Evolutionary conservation across 1,284 basidiomycete species (phyloP).

Genomic region (Ganoderma leucocontextum): DNA sequence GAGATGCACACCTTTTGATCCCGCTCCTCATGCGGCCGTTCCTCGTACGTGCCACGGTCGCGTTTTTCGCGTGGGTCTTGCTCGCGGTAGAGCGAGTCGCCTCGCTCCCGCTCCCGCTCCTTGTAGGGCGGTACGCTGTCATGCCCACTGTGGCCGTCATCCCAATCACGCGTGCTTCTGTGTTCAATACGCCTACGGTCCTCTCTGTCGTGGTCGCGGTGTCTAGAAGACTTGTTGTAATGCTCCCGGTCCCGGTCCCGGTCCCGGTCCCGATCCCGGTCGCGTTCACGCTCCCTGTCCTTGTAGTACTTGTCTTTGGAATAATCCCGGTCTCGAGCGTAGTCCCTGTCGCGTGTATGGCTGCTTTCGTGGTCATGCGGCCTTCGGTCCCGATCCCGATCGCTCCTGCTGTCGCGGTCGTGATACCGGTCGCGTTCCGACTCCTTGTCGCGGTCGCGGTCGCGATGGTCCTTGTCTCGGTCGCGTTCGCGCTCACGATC

Average conservation of each 20-base stretch:
- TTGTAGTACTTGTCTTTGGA: constrained; percentile 47
- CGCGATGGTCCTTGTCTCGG: constrained; percentile 47
- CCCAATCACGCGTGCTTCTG: constrained; percentile 45
- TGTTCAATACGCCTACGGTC: constrained; percentile 46
- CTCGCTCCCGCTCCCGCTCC: constrained; percentile 61
- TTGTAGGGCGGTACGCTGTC: constrained; percentile 33
- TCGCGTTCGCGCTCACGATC: constrained; percentile 52
- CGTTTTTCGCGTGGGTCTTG: constrained; percentile 55
- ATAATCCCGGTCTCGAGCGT: constrained; percentile 43
- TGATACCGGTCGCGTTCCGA: constrained; percentile 51
- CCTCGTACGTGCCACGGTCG: constrained; percentile 48
- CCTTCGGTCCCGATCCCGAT: constrained; percentile 35
- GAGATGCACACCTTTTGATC: constrained; percentile 67
- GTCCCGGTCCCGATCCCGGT: constrained; percentile 52
- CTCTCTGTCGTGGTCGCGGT: constrained; percentile 57
- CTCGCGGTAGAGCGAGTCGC: constrained; percentile 54
- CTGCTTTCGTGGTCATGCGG: constrained; percentile 40
- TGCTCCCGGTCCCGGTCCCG: constrained; percentile 43
- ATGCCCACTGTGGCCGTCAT: constrained; percentile 48
- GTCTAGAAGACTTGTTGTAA: constrained; percentile 48
- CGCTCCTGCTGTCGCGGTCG: constrained; percentile 46
- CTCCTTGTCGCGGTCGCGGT: constrained; percentile 47
- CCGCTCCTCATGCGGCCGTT: constrained; percentile 54
- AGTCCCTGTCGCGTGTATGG: constrained; percentile 36
- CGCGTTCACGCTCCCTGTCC: constrained; percentile 49